Percentiles rank a stretch among this genome's conserved stretches.
phyloP scores from a whole-genome alignment of 768 basidiomycete genomes.

The Rhodotorula babjevae region DNA sequence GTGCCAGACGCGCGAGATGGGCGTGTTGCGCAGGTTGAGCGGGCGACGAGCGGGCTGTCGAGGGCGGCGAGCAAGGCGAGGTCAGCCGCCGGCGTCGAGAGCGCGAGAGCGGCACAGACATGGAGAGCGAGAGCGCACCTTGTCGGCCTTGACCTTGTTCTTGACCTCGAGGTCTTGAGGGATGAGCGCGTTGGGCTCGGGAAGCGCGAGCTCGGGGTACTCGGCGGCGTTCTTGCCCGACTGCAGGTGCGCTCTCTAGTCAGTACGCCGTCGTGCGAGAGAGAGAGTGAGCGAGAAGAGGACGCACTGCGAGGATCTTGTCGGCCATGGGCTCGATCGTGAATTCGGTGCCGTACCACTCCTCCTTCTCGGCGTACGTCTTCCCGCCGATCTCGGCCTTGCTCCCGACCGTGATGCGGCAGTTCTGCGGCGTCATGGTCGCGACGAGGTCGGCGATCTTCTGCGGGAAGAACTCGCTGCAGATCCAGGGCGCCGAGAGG shows the following conservation, averaged over 20 bases:
- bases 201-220: constrained; percentile 68
- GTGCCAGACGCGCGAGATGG: constrained; percentile 76
- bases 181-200: constrained; percentile 83
- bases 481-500: constrained; percentile 65
- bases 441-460: constrained; percentile 64
- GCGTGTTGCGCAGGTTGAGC: constrained; percentile 52
- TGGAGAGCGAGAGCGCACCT: constrained; percentile 52
- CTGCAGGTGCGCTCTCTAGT: neutral
- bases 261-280: neutral
- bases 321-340: constrained; percentile 55
- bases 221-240: constrained; percentile 51
- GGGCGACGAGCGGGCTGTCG: constrained; percentile 56
- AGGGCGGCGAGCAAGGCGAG: neutral
- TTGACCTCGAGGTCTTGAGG: constrained; percentile 73
- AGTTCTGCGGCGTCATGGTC: constrained; percentile 53
- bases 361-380: constrained; percentile 58
- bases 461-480: constrained; percentile 67
- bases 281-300: neutral
- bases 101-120: neutral
- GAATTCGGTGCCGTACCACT: constrained; percentile 89
- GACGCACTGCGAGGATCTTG: constrained; percentile 56
- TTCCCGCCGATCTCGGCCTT: constrained; percentile 59
- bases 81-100: neutral
- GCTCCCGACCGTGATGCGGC: constrained; percentile 74
- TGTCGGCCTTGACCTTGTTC: constrained; percentile 62